Conservation (phyloP, 306 rosid genomes). For the Malus sieversii region DNA sequence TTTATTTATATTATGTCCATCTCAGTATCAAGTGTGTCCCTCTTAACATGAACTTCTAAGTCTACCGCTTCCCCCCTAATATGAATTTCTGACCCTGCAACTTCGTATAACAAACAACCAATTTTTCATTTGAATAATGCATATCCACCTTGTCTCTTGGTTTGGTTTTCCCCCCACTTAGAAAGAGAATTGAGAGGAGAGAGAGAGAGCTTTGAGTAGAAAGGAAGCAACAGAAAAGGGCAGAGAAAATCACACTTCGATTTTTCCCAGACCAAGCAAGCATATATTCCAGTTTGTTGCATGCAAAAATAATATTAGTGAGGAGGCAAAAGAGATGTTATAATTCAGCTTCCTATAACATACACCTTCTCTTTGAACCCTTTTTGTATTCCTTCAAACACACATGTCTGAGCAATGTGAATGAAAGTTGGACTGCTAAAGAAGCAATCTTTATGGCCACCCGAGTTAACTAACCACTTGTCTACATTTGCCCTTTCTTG, state of each 20-base stretch:
- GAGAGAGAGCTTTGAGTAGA: conserved; percentile 47
- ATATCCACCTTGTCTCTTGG: conserved; percentile 9
- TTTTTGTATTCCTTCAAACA: conserved; percentile 38
- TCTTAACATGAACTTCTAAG: too few relatives aligned
- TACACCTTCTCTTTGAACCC: conserved; percentile 22
- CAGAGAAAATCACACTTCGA: conserved; percentile 32
- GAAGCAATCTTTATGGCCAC: conserved; percentile 71
- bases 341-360: conserved; percentile 29
- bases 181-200: conserved; percentile 2
- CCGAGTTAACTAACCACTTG: conserved; percentile 24
- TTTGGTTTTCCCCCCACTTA: not conserved
- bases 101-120: not conserved
- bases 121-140: conserved; percentile 3
- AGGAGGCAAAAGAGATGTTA: conserved; percentile 14
- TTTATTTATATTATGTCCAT: too few relatives aligned
- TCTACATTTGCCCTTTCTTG: conserved; percentile 15
- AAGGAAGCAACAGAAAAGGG: conserved; percentile 69
- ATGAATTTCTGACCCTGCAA: too few relatives aligned
- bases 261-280: conserved; percentile 71
- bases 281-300: conserved; percentile 53
- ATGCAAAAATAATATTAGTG: conserved; percentile 8
- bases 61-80: too few relatives aligned
- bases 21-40: too few relatives aligned
- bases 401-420: conserved; percentile 42
- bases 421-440: conserved; percentile 39